Conservation (phyloP, 768 basidiomycete genomes). For the Leccinum uliginosum region DNA sequence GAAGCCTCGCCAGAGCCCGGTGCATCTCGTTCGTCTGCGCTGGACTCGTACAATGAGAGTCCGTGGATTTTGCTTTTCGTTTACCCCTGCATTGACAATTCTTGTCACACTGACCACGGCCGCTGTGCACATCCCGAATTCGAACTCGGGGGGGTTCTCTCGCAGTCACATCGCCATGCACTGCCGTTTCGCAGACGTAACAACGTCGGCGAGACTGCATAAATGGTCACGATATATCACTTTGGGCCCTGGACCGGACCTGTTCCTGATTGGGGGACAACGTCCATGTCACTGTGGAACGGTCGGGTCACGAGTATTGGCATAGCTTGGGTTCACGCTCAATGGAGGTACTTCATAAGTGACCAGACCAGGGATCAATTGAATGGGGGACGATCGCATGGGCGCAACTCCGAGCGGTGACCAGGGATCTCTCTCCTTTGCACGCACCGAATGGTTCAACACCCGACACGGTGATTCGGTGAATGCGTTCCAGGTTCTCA, state of each 20-base stretch:
- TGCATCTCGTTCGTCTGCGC: slow-evolving; percentile 50
- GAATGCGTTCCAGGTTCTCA: slow-evolving; percentile 33
- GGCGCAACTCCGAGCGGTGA: slow-evolving; percentile 6
- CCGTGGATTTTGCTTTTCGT: background rate
- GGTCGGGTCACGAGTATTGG: slow-evolving; percentile 54
- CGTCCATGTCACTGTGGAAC: slow-evolving; percentile 51
- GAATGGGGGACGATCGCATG: slow-evolving; percentile 6
- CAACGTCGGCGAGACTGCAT: slow-evolving; percentile 23
- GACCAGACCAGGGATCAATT: background rate
- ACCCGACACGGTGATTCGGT: slow-evolving; percentile 42
- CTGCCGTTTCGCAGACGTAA: slow-evolving; percentile 39
- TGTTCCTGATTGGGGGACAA: slow-evolving; percentile 63
- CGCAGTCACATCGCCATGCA: slow-evolving; percentile 63
- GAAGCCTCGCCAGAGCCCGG: slow-evolving; percentile 44
- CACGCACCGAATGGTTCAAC: slow-evolving; percentile 55
- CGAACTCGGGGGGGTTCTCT: slow-evolving; percentile 42
- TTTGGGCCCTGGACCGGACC: slow-evolving; percentile 28
- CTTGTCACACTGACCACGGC: slow-evolving; percentile 46
- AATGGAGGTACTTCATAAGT: slow-evolving; percentile 45
- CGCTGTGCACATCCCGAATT: slow-evolving; percentile 56
- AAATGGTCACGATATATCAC: slow-evolving; percentile 34
- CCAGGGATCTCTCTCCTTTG: slow-evolving; percentile 56
- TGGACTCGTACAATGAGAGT: slow-evolving; percentile 4
- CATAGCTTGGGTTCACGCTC: slow-evolving; percentile 51
- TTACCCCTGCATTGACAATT: background rate